A percentile compares a stretch with the other conserved stretches of the same genome.
These are phyloP conservation scores for Gaeumannomyces sp. DNA, from an alignment of 2,329 filamentous ascomycete species.

Conservation along the genomic window DNA sequence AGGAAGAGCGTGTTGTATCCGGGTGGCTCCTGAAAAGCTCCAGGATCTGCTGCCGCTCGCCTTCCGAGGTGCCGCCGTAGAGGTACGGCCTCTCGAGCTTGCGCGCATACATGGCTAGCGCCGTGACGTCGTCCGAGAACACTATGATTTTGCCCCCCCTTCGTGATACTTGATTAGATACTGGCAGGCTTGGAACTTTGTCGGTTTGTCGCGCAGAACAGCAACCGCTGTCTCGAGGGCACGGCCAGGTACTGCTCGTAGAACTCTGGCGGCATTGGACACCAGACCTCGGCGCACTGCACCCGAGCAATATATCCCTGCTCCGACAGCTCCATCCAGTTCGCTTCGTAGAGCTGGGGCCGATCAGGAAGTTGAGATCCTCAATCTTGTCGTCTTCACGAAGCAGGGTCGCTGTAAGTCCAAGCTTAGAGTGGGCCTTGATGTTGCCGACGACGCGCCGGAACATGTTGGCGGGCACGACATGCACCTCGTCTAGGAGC, in stretches of 20 bases:
- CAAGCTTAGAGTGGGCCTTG: slow-evolving; percentile 86
- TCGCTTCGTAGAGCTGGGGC: slow-evolving; percentile 89
- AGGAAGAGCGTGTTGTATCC: slow-evolving; percentile 82
- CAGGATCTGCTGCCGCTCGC: slow-evolving; percentile 77
- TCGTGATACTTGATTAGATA: slow-evolving; percentile 98
- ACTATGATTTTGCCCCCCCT: slow-evolving; percentile 94
- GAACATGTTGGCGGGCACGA: slow-evolving; percentile 91
- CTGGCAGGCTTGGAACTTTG: slow-evolving; percentile 93
- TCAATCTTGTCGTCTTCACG: slow-evolving; percentile 95
- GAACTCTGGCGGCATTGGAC: slow-evolving; percentile 94
- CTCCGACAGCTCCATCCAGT: slow-evolving; percentile 90
- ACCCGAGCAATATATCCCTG: slow-evolving; percentile 92
- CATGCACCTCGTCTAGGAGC: slow-evolving; percentile 91
- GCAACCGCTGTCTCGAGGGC: slow-evolving; percentile 40
- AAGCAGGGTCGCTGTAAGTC: slow-evolving; percentile 81
- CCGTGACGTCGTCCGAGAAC: slow-evolving; percentile 94
- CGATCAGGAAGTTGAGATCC: slow-evolving; percentile 90
- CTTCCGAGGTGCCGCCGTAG: slow-evolving; percentile 80
- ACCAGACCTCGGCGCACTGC: slow-evolving; percentile 95
- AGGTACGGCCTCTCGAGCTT: slow-evolving; percentile 84
- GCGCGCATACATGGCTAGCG: slow-evolving; percentile 74
- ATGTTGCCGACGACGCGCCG: slow-evolving; percentile 84
- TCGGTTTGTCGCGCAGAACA: slow-evolving; percentile 90
- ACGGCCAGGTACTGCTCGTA: slow-evolving; percentile 60
- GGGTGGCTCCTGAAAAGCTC: slow-evolving; percentile 94